Base-by-base conservation (phyloP, 257 asterid species). In the Solanum bukasovii region DNA sequence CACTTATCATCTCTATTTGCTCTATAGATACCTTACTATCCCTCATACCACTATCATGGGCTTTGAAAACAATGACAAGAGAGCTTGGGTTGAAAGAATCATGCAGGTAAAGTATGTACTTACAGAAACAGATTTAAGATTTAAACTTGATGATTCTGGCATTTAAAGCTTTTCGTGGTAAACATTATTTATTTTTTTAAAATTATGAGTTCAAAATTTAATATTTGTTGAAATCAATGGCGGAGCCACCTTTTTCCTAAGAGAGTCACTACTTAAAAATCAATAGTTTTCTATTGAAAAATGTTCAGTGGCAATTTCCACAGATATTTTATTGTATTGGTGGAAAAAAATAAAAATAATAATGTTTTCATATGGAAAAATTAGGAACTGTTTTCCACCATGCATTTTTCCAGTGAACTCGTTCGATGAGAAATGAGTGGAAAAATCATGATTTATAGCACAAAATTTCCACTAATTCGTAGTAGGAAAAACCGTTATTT, bases 21-120 rank as follows among this genome's bases (percentile, higher is more conserved):
- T 87, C 52, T 59, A 79, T 13, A 87, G 83, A 81, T 87, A 84
- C 71, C 82, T 65, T 52, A 21, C 31, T 2, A 23, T 86, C 65
- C 84, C 73, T 44, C 70, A 72, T 33, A 71, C 88, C 37, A 86
- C 88, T 13, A 21, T 86, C 49, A 72, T 86, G 71, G 84, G 84
- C 20, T 86, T 71, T 31, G 84, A 72, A n/a, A 86, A 86, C 49
- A 35, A 86, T 49, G 83, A 73, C 56, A 72, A 72, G 59, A 81
- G 40, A 85, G 86, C 90, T 85, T 85, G 90, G 90, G 83, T 85
- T 27, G 82, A 31, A 85, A 88, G 70, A 49, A 82, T 82, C 35
- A 82, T 82, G 71, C 70, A 82, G 85, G 85, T 82, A 82, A 74
- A 20, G 27, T 73, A 34, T 34, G 6, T 4, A 2, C 7, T 3